Base-by-base conservation (phyloP, 495 filamentous ascomycete genomes). In the Talaromyces nanjingensis region DNA sequence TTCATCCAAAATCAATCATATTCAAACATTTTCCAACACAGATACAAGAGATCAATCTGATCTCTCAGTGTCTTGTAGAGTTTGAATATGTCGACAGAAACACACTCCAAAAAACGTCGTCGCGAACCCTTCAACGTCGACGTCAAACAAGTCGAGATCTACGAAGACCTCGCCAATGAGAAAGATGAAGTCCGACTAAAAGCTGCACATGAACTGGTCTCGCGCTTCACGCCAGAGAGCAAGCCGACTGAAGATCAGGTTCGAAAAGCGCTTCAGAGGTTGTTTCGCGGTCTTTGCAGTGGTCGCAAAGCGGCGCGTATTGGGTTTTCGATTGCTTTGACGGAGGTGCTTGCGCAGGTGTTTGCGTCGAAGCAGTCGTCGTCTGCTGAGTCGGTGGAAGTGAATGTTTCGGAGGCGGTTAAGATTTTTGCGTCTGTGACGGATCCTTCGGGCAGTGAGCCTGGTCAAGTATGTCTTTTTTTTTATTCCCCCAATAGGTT, bases 311-410 rank as follows among this genome's bases (percentile, higher is more conserved):
- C 90, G 14, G 91, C 93, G 33, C 83, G 94, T 27, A 75, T 93
- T 63, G 94, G 94, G n/a, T 97, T 94, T 71, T 96, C 91, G 42
- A 79, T 97, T 63, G 92, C 93, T 2, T 74, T 98, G 66, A 90
- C 92, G 0, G 93, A 97, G 74, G 78, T 96, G 62, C 71, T 96
- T 45, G 78, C 81, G 1, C 85, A 88, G 69, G 69, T 90, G 24
- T 80, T 79, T 64, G 66, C 67, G 8, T 47, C 56, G 16, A 58
- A 39, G 20, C 34, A 52, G 20, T n/a, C 60, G 20, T 18, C 61
- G 5, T 37, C 70, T 14, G 75, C 70, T 14, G 75, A 72, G 47
- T 65, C 63, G 34, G 61, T 68, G 24, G 71, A 68, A 80, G 85
- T 72, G 73, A 83, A 14, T 2, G 64, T 82, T 18, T 57, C 69